Base-by-base conservation (phyloP, 495 filamentous ascomycete genomes). In the Letharia lupina region DNA sequence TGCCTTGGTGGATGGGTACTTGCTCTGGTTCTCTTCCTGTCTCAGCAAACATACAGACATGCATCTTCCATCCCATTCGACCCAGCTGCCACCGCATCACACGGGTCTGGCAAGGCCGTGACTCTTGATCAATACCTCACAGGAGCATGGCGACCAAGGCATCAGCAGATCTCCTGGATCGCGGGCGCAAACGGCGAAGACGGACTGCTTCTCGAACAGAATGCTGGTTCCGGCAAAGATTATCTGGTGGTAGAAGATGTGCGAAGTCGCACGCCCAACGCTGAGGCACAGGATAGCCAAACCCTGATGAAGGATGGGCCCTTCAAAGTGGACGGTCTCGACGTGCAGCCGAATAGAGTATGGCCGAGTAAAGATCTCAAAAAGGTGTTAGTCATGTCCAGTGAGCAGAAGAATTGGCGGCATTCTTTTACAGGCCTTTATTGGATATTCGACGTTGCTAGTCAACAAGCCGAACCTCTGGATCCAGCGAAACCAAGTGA, bases 391-490 rank as follows among this genome's bases (percentile, higher is more conserved):
- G 76, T 96, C 41, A 79, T 86, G 47, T 93, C 91, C 7, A 79
- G 91, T 48, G 70, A 79, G 5, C 73, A 80, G 74, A 82, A 83
- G 65, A 93, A 95, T 70, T 98, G 91, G 91, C 83, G 94, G 69
- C 87, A 97, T 75, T 97, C 93, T 1, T 93, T 82, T 68, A 89
- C 83, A 59, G 93, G 86, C 1, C 78, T 82, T 18, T 98, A 96
- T 75, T 98, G 91, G 90, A 87, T 98, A 61, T 92, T 97, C 67
- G 91, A 98, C 74, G 93, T 98, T 44, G 85, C 82, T 31, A 89
- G 85, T 3, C 93, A 97, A 72, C 85, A 78, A 10, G 91, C 82
- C 2, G 81, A 95, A 71, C 86, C 94, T 2, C 74, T 98, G 66
- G 87, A 96, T 68, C 90, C 89, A 6, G 75, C 75, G 10, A 80